These are phyloP conservation scores for Gynandropsis gynandra DNA, from an alignment of 345 rosid genomes.

Conservation along the genomic window DNA sequence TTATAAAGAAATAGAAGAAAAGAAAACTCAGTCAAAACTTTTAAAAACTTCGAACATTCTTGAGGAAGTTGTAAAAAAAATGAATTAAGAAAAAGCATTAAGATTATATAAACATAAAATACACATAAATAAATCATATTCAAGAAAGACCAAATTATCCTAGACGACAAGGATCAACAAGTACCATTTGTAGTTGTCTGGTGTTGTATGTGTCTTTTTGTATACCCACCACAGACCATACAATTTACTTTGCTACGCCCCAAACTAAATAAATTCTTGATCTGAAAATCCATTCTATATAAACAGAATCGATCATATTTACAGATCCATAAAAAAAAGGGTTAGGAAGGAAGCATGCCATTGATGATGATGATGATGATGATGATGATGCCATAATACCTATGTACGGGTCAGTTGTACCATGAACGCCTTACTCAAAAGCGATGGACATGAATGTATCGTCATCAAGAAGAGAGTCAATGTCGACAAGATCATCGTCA, in stretches of 20 bases:
- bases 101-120: too few relatives aligned
- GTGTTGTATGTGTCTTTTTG: too few relatives aligned
- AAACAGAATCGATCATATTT: constrained; percentile 15
- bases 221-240: too few relatives aligned
- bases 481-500: constrained; percentile 40
- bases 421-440: constrained; percentile 39
- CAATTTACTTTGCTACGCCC: too few relatives aligned
- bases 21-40: neutral
- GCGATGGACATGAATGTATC: constrained; percentile 62
- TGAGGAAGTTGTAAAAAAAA: neutral
- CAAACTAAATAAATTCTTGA: neutral
- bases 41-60: too few relatives aligned
- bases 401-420: neutral
- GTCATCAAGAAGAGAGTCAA: constrained; percentile 63
- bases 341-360: constrained; percentile 10
- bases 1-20: neutral
- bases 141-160: too few relatives aligned
- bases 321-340: constrained; percentile 14
- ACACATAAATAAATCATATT: too few relatives aligned
- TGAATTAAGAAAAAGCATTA: neutral
- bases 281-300: neutral
- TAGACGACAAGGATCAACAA: too few relatives aligned
- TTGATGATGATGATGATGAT: constrained; percentile 2
- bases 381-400: neutral
- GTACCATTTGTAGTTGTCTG: too few relatives aligned